Conservation (phyloP, 2,329 filamentous ascomycete genomes). For the Fusarium buxicola region DNA sequence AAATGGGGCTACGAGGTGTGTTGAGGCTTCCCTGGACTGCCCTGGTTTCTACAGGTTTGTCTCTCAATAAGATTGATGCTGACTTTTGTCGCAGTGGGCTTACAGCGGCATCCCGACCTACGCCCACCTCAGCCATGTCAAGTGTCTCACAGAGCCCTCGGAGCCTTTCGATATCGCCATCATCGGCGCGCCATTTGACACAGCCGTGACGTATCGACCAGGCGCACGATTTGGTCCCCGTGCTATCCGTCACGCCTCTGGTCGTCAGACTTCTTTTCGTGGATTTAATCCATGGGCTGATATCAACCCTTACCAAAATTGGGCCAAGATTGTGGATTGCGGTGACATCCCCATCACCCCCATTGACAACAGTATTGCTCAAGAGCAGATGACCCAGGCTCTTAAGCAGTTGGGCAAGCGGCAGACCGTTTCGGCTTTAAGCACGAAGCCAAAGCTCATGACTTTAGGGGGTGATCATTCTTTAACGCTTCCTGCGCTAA, state of each 20-base stretch:
- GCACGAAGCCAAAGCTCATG: conserved; percentile 66
- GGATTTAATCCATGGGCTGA: conserved; percentile 83
- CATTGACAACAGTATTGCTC: conserved; percentile 84
- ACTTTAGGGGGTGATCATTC: conserved; percentile 81
- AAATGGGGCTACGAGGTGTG: conserved; percentile 70
- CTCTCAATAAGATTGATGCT: background rate
- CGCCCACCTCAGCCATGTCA: conserved; percentile 75
- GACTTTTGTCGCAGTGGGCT: conserved; percentile 47
- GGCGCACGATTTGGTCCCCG: conserved; percentile 84
- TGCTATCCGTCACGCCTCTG: conserved; percentile 85
- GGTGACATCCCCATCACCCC: conserved; percentile 90
- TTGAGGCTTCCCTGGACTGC: background rate
- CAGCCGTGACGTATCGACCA: conserved; percentile 73
- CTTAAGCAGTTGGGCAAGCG: conserved; percentile 73
- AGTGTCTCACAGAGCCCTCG: conserved; percentile 74
- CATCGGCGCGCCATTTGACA: conserved; percentile 80
- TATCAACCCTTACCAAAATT: conserved; percentile 86
- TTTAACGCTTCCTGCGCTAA: conserved; percentile 75
- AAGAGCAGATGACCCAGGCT: conserved; percentile 85
- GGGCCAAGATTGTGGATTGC: conserved; percentile 87
- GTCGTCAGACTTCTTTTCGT: conserved; percentile 81
- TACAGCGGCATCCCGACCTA: conserved; percentile 83
- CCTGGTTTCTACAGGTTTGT: background rate
- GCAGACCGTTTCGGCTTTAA: conserved; percentile 51
- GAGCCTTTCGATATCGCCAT: conserved; percentile 77